Evolutionary conservation across 192 early-diverging fungal genomes (phyloP).

Genomic region (Umbelopsis sp.): DNA sequence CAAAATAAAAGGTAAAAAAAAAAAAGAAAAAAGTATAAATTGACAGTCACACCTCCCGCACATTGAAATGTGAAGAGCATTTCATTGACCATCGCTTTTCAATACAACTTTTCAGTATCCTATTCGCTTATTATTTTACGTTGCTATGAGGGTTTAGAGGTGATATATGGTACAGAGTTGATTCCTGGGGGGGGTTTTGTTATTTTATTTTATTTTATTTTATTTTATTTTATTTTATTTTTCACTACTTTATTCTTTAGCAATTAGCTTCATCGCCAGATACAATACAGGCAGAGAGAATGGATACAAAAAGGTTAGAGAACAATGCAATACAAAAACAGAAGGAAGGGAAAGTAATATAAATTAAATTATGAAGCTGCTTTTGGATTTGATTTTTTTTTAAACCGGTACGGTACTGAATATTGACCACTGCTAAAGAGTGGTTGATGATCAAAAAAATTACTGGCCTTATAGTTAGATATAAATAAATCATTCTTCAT

Average conservation of each 20-base stretch:
- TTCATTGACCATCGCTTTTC: too few species aligned
- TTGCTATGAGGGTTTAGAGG: too few species aligned
- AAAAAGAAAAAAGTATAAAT: background rate
- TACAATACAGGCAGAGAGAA: background rate
- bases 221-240: background rate
- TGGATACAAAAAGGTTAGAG: background rate
- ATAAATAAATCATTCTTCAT: conserved; percentile 7
- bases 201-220: too few species aligned
- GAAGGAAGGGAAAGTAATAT: background rate
- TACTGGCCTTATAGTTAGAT: too few species aligned
- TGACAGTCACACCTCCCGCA: background rate
- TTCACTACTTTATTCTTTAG: background rate
- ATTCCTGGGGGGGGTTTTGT: too few species aligned
- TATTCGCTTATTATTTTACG: too few species aligned
- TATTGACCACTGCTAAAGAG: background rate
- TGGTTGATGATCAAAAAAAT: background rate
- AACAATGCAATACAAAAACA: background rate
- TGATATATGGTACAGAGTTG: too few species aligned
- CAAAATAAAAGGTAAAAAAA: background rate
- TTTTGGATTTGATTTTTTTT: background rate
- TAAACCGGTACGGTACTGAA: too few species aligned
- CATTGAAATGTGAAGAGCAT: too few species aligned
- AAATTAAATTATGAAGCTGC: background rate
- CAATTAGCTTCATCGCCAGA: background rate
- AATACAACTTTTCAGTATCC: too few species aligned